Percentiles rank a stretch among this genome's conserved stretches.
phyloP scores from a whole-genome alignment of 305 asterid species.

The Fraxinus latifolia region DNA sequence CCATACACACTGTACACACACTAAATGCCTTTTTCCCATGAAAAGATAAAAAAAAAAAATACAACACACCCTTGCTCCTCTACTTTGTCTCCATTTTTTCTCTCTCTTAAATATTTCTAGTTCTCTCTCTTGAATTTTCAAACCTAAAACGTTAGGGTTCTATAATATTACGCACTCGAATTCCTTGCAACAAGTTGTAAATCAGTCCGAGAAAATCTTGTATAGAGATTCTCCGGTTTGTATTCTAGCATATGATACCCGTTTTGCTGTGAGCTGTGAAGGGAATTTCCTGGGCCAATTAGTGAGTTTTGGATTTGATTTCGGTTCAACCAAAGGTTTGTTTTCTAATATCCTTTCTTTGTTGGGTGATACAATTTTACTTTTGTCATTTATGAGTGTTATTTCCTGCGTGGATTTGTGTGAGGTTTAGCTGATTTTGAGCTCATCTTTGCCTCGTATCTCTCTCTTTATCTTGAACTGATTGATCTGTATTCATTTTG shows the following conservation, averaged over 20 bases:
- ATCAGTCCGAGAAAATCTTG: background rate
- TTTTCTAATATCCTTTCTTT: background rate
- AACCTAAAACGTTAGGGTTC: conserved; percentile 44
- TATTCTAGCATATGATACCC: conserved; percentile 18
- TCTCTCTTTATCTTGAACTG: conserved; percentile 30
- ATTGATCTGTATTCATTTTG: conserved; percentile 28
- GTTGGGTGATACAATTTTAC: conserved; percentile 1
- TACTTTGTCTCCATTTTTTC: conserved; percentile 16
- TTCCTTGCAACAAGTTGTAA: conserved; percentile 7
- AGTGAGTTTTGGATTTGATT: conserved; percentile 33
- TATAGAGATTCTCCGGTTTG: background rate
- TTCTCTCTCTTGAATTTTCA: conserved; percentile 32
- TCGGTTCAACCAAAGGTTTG: conserved; percentile 30
- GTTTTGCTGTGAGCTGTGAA: conserved; percentile 17
- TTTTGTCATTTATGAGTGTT: background rate
- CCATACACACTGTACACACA: background rate
- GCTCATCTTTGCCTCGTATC: conserved; percentile 24
- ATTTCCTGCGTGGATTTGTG: background rate
- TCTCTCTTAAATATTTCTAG: conserved; percentile 34
- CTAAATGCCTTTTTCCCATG: background rate
- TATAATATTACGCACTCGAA: conserved; percentile 23
- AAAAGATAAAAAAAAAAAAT: background rate
- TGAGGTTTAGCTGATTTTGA: conserved; percentile 34
- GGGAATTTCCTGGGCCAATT: conserved; percentile 15
- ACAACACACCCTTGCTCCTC: conserved; percentile 19